phyloP scores from a whole-genome alignment of 1,139 yeast species.

The Kodamaea plutei region DNA sequence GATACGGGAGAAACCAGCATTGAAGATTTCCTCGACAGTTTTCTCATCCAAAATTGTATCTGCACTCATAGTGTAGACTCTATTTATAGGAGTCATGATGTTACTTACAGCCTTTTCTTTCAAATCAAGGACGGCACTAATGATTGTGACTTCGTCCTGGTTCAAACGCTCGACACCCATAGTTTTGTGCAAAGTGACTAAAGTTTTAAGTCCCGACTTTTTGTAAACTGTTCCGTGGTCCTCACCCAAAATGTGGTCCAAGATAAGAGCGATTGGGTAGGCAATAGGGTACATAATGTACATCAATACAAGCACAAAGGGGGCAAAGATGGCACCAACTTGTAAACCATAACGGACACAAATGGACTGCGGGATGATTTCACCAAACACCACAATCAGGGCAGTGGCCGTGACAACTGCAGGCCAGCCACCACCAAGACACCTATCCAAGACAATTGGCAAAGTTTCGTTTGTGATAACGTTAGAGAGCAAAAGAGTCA shows the following conservation, averaged over 20 bases:
- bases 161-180: conserved; percentile 94
- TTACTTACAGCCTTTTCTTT: conserved; percentile 84
- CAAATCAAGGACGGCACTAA: conserved; percentile 87
- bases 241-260: conserved; percentile 84
- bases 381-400: conserved; percentile 91
- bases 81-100: conserved; percentile 92
- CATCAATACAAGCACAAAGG: conserved; percentile 83
- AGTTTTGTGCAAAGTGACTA: conserved; percentile 87
- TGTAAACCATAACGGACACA: conserved; percentile 91
- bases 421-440: conserved; percentile 96
- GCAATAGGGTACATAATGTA: conserved; percentile 90
- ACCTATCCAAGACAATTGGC: conserved; percentile 89
- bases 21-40: conserved; percentile 84
- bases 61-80: conserved; percentile 86
- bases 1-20: conserved; percentile 91
- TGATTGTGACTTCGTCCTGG: conserved; percentile 94
- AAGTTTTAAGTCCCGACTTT: conserved; percentile 86
- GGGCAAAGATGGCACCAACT: conserved; percentile 87
- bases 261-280: conserved; percentile 77
- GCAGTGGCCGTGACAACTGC: conserved; percentile 93
- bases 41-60: conserved; percentile 79
- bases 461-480: conserved; percentile 94
- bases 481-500: conserved; percentile 77
- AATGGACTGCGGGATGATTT: conserved; percentile 90
- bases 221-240: conserved; percentile 95